phyloP scores from a whole-genome alignment of 2,329 filamentous ascomycete genomes.

The Alternaria viburni region DNA sequence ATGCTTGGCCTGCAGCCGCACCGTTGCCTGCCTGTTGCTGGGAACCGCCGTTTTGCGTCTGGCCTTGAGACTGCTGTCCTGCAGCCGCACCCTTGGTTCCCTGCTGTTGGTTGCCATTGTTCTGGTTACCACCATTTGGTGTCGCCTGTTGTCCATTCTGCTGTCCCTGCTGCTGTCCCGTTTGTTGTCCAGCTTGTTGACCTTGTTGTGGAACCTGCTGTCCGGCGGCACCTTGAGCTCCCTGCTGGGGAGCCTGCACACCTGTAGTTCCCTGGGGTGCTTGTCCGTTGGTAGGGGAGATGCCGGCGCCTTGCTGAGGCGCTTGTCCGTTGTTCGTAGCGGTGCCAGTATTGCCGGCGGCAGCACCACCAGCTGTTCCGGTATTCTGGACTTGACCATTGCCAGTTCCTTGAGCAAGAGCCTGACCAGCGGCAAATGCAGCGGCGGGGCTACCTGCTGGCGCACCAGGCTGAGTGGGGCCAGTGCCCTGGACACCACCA shows the following conservation, averaged over 20 bases:
- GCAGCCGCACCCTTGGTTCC: constrained; percentile 1
- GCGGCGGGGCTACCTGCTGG: constrained; percentile 39
- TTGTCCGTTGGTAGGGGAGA: neutral
- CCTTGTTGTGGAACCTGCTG: constrained; percentile 12
- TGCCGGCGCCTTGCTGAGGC: constrained; percentile 1
- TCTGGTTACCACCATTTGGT: neutral
- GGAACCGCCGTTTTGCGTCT: neutral
- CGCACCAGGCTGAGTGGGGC: constrained; percentile 37
- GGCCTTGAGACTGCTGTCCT: neutral
- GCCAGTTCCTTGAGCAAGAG: constrained; percentile 36
- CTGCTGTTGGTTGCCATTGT: neutral
- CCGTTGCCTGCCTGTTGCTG: neutral
- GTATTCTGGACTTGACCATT: constrained; percentile 34
- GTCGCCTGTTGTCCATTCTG: constrained; percentile 6
- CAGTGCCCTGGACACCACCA: constrained; percentile 41
- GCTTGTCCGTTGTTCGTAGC: neutral
- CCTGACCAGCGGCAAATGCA: constrained; percentile 37
- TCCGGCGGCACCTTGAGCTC: neutral
- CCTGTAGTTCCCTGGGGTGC: neutral
- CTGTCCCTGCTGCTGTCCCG: constrained; percentile 8
- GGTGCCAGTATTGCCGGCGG: constrained; percentile 5
- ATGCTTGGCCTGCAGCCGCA: neutral
- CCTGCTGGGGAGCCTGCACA: constrained; percentile 3
- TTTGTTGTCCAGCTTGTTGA: constrained; percentile 8
- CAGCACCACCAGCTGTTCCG: constrained; percentile 13